Base-by-base conservation (phyloP, 2,329 filamentous ascomycete genomes). In the Sporothrix phasma region DNA sequence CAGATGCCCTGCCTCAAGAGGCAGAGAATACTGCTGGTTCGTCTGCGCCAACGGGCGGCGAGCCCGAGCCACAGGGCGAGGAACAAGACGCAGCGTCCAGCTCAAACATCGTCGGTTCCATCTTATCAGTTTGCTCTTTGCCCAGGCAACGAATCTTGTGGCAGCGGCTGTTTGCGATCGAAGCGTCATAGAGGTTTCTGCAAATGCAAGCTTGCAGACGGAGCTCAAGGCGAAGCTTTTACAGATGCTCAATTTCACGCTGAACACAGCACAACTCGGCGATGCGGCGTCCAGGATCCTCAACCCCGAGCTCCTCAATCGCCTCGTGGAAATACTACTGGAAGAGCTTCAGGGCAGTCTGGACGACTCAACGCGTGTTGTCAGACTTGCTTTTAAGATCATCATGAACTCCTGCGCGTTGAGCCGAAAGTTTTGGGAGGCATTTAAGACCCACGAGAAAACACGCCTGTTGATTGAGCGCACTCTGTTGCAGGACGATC, bases 131-230 rank as follows among this genome's bases (percentile, higher is more conserved):
- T 76, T 19, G 73, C 75, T 46, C 66, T 80, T n/a, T 2, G 68
- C 74, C n/a, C 78, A 77, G 66, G 78, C 78, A 2, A 73, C 87
- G 64, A 76, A 75, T 6, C 76, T 88, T 31, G 74, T 88, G 24
- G 80, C 87, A 37, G 76, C 80, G 19, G 85, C 86, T 6, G 79
- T 90, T 59, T 84, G 81, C 13, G 81, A 87, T 65, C 75, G 79
- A 26, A 76, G 81, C 22, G 76, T 88, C 66, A 74, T 82, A 15
- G 76, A 78, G 8, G 74, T 72, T 46, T 77, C 79, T 64, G 71
- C 74, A 10, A 77, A 74, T 56, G 75, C 76, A 61, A 73, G 75
- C 43, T 71, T 84, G 56, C 80, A 77, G 66, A 75, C 81, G 31
- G 73, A 76, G 31, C 78, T 88, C 63, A 78, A 79, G 11, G 75